Evolutionary conservation across 371 early-diverging fungal genomes (phyloP), one percentile per base, ranked within the genome.

Genomic region (Choanephora cucurbitarum): DNA sequence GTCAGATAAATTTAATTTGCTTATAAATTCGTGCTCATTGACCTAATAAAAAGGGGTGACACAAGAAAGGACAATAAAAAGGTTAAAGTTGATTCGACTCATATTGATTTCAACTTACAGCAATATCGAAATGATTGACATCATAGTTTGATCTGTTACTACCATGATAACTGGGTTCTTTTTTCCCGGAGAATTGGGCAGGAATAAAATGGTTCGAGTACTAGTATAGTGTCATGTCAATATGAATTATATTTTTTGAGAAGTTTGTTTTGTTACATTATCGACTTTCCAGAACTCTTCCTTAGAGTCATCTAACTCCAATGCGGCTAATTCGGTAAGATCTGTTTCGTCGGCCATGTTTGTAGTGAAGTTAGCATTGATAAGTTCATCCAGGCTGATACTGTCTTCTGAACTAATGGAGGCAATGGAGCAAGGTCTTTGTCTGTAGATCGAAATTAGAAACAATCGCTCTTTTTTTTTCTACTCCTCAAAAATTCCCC

Each of bases 231-330:
- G 34, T 14, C 2, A n/a, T 31, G 18, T 55, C 24, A 39, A 41
- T 23, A 15, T 34, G 19, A 32, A 55, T 17, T 23, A 13, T 32
- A 34, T 10, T 49, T 34, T 7, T 7, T 46, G 22, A 41, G 40
- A 39, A n/a, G 13, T 21, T 1, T 19, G 31, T 45, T 34, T 34
- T 19, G 52, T 65, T 66, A 70, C 71, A 53, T 69, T 60, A 44
- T 70, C 69, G 48, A 77, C 53, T 49, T 74, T 73, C 74, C 74
- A 77, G 49, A 77, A 77, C 28, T 72, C 74, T 41, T 77, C 78
- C 37, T 64, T 68, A 18, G 70, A 66, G 50, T 77, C 78, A 60
- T 77, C 78, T 21, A 77, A 44, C 53, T 77, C 78, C 48, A 77
- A 59, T 42, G 64, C 60, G 19, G 72, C 68, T 23, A 77, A 55